Percentiles rank a stretch among this genome's conserved stretches.
Evolutionary conservation across 352 stramenopile genomes (phyloP).

Genomic region (Phytopythium delawarense): DNA sequence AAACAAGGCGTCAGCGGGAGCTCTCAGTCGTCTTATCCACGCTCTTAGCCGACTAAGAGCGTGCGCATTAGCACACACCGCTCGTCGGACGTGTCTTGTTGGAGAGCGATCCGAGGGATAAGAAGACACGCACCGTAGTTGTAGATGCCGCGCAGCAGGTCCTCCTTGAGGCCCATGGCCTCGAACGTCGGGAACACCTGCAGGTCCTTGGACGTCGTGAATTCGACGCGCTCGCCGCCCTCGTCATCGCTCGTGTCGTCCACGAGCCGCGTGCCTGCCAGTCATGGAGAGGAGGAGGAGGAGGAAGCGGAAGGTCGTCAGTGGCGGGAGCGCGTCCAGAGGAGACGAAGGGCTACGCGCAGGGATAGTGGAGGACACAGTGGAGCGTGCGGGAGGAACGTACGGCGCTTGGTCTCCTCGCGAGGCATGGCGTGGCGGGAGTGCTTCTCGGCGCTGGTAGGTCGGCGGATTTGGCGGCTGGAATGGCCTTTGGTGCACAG

Average conservation of each 20-base stretch:
- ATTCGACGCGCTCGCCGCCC: conserved; percentile 76
- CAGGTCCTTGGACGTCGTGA: conserved; percentile 90
- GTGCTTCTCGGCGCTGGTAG: neutral
- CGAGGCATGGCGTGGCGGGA: conserved; percentile 4
- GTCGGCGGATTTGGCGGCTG: neutral
- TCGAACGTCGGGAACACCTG: conserved; percentile 88
- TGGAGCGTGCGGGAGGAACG: neutral
- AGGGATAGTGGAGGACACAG: too few relatives aligned
- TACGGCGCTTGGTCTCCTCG: conserved; percentile 14
- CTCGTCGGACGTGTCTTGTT: neutral
- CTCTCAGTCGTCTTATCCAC: neutral
- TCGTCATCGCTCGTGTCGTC: conserved; percentile 50
- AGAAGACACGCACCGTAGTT: conserved; percentile 45
- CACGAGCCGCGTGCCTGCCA: conserved; percentile 48
- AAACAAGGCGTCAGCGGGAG: neutral
- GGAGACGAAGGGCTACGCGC: neutral
- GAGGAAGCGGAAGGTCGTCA: neutral
- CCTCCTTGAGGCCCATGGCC: conserved; percentile 89
- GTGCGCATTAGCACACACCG: neutral
- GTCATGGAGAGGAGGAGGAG: neutral
- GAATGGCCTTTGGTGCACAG: neutral
- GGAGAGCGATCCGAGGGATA: neutral
- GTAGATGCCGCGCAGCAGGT: conserved; percentile 90
- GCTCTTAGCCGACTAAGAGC: neutral
- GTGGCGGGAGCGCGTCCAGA: neutral